Evolutionary conservation across 176 grass and related monocot species (phyloP).

Genomic region (Calamus simplicifolius): DNA sequence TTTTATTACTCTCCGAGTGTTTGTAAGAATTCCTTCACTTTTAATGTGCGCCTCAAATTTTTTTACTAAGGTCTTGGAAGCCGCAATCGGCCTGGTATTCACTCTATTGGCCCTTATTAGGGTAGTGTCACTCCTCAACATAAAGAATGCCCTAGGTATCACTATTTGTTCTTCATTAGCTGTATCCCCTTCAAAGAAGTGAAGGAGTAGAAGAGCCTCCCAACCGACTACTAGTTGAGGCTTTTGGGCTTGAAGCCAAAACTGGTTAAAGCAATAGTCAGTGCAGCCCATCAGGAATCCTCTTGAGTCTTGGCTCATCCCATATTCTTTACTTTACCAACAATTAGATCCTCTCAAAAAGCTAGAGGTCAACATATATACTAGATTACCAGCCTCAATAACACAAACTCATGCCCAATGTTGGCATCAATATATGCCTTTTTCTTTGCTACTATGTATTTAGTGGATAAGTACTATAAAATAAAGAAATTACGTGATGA

Average conservation of each 20-base stretch:
- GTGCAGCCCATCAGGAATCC: slow-evolving; percentile 57
- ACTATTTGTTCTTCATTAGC: background rate
- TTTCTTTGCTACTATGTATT: slow-evolving; percentile 60
- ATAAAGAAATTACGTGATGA: slow-evolving; percentile 90
- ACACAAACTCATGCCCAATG: slow-evolving; percentile 89
- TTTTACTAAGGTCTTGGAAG: slow-evolving; percentile 45
- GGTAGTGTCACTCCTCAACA: slow-evolving; percentile 46
- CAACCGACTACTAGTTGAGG: slow-evolving; percentile 37
- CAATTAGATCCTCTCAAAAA: slow-evolving; percentile 85
- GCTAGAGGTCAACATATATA: slow-evolving; percentile 59
- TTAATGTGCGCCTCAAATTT: slow-evolving; percentile 31
- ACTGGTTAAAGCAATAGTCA: slow-evolving; percentile 11
- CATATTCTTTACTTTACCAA: slow-evolving; percentile 80
- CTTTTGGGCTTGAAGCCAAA: slow-evolving; percentile 49
- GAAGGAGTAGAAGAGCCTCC: slow-evolving; percentile 37
- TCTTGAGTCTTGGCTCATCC: slow-evolving; percentile 35
- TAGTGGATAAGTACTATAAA: slow-evolving; percentile 74
- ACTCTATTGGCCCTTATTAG: slow-evolving; percentile 48
- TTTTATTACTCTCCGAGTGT: slow-evolving; percentile 4
- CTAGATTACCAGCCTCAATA: slow-evolving; percentile 95
- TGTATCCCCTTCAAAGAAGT: slow-evolving; percentile 16
- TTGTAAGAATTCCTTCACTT: slow-evolving; percentile 13
- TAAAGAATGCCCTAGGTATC: slow-evolving; percentile 10
- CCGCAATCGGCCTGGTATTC: slow-evolving; percentile 33
- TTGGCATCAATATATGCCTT: slow-evolving; percentile 80